A percentile compares a stretch with the other conserved stretches of the same genome.
phyloP scores from a whole-genome alignment of 352 stramenopile species.

The Pilasporangium apinafurcum region DNA sequence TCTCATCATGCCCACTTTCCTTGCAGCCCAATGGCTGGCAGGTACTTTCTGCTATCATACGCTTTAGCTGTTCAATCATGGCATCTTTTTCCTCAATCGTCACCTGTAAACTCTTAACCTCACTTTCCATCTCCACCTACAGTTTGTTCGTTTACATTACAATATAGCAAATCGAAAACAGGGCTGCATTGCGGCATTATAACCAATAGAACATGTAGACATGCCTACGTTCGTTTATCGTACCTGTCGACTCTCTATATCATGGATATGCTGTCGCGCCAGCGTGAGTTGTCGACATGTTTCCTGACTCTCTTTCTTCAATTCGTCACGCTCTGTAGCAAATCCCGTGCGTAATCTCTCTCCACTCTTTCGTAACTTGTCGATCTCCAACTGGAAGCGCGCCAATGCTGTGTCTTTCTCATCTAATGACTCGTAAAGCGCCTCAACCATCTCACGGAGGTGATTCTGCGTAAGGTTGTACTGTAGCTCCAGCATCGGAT shows the following conservation, averaged over 20 bases:
- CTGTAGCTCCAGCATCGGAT: slow-evolving; percentile 10
- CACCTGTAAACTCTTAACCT: background rate
- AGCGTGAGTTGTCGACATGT: background rate
- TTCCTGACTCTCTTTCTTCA: slow-evolving; percentile 1
- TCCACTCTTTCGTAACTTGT: too few species aligned
- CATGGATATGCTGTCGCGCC: background rate
- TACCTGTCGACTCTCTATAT: too few species aligned
- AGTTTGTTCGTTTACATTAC: too few species aligned
- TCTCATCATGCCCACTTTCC: background rate
- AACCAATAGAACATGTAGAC: too few species aligned
- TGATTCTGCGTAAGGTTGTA: slow-evolving; percentile 21
- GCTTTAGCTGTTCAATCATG: slow-evolving; percentile 4
- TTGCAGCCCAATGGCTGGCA: background rate
- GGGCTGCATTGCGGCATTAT: too few species aligned
- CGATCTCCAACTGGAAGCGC: background rate
- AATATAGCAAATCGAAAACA: too few species aligned
- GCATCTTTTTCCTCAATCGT: background rate
- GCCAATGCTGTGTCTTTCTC: background rate
- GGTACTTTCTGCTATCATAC: background rate
- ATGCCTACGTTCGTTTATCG: too few species aligned
- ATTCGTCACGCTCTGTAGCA: slow-evolving; percentile 5
- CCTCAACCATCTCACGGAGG: slow-evolving; percentile 12
- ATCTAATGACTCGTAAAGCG: slow-evolving; percentile 13
- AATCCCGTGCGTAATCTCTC: background rate
- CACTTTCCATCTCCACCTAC: background rate